Evolutionary conservation across 306 rosid genomes (phyloP), one percentile per base, ranked within the genome.

Genomic region (Sindora glabra): DNA sequence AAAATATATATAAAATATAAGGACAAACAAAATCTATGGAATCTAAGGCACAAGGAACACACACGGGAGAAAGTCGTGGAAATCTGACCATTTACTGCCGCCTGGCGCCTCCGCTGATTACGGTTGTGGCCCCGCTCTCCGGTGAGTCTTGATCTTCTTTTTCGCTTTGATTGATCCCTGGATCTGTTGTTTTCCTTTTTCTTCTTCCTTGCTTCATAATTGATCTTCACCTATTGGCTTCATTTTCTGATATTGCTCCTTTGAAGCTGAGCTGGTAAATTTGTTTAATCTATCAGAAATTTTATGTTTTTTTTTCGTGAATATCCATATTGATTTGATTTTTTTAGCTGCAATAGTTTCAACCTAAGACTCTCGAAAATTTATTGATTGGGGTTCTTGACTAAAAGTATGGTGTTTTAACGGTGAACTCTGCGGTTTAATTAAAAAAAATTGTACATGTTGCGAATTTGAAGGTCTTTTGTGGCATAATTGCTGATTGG

Each of bases 51-150:
- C 30, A 15, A 13, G 5, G 46, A 54, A 46, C 37, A 48, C 5
- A 44, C 25, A 70, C 48, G 38, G 56, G 47, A 54, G 40, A 52
- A 49, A 56, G 56, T 62, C 22, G 48, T 46, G 67, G 57, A 63
- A 71, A 63, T 47, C 75, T 56, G 62, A 24, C 57, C 64, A 23
- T 36, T 34, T 48, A 59, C 32, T 17, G 12, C 34, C 56, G 24
- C 56, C 67, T 53, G 62, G 76, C 34, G 67, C n/a, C 79, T 73
- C 76, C 73, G 73, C 49, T 69, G 63, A 64, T 68, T 33, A 53
- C 75, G 70, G 79, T 48, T 24, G 66, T 73, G 65, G 41, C 56
- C 50, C 62, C 70, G 21, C 55, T 21, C 65, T 37, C 69, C 42
- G 62, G 70, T 73, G 23, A 68, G 73, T 27, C 11, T 62, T 27